Evolutionary conservation across 2,329 filamentous ascomycete species (phyloP).

Genomic region (Fusarium illudens): DNA sequence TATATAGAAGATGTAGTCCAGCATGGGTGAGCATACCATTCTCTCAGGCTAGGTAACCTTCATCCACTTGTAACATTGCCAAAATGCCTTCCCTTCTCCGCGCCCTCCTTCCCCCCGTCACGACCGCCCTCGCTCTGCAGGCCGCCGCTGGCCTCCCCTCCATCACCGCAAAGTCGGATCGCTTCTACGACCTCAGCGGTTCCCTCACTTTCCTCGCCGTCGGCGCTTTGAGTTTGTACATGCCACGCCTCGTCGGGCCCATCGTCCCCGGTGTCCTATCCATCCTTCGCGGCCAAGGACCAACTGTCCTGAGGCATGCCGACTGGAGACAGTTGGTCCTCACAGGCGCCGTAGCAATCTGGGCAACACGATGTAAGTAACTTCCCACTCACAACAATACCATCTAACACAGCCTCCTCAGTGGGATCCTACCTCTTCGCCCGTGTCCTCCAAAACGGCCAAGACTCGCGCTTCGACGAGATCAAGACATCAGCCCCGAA

Average conservation of each 20-base stretch:
- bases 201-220: conserved; percentile 72
- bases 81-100: conserved; percentile 49
- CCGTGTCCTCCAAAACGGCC: conserved; percentile 66
- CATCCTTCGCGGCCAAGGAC: neutral
- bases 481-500: conserved; percentile 49
- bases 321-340: conserved; percentile 67
- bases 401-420: conserved; percentile 43
- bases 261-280: conserved; percentile 54
- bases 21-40: neutral
- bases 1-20: neutral
- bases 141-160: conserved; percentile 69
- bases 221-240: conserved; percentile 63
- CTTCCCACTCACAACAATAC: neutral
- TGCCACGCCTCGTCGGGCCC: conserved; percentile 63
- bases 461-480: conserved; percentile 61
- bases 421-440: conserved; percentile 72
- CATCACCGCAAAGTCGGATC: conserved; percentile 66
- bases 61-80: neutral
- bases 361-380: conserved; percentile 66
- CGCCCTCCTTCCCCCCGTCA: conserved; percentile 67
- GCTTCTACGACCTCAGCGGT: conserved; percentile 74
- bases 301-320: conserved; percentile 40
- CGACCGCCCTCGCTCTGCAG: conserved; percentile 70
- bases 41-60: neutral
- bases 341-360: conserved; percentile 56